Percentiles rank a stretch among this genome's conserved stretches.
Evolutionary conservation across 1,139 yeast species (phyloP).

Genomic region (Geotrichum reessii): DNA sequence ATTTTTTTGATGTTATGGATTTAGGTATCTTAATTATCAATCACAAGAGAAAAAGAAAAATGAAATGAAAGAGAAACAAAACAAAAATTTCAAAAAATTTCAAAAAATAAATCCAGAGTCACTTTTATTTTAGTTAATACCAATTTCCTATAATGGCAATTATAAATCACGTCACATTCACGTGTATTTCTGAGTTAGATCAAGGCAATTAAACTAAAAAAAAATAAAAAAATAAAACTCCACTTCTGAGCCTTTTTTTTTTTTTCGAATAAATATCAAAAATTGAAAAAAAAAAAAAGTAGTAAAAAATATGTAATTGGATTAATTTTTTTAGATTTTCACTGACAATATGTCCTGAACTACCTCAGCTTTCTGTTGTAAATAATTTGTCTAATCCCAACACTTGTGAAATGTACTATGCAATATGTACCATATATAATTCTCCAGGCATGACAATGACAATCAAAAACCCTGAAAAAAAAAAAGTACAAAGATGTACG

Average conservation of each 20-base stretch:
- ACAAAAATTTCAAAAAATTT: neutral
- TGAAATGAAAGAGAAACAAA: neutral
- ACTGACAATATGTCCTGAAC: no score
- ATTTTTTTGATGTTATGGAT: neutral
- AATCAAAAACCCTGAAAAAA: neutral
- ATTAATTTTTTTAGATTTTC: no score
- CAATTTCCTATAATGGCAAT: constrained; percentile 9
- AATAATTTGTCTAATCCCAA: no score
- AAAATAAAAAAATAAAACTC: neutral
- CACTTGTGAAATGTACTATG: no score
- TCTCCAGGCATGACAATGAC: no score
- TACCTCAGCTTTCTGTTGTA: neutral
- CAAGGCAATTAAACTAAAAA: no score
- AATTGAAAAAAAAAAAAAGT: no score
- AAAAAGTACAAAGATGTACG: neutral
- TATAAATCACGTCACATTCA: constrained; percentile 1
- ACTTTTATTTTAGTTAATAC: no score
- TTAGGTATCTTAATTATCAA: neutral
- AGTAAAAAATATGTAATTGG: neutral
- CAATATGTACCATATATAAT: no score
- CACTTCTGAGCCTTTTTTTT: neutral
- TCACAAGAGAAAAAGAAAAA: neutral
- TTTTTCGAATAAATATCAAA: no score
- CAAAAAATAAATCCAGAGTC: no score
- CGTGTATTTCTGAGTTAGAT: neutral